Base-by-base conservation (phyloP, 495 filamentous ascomycete genomes). In the Saxophila tyrrhenica region DNA sequence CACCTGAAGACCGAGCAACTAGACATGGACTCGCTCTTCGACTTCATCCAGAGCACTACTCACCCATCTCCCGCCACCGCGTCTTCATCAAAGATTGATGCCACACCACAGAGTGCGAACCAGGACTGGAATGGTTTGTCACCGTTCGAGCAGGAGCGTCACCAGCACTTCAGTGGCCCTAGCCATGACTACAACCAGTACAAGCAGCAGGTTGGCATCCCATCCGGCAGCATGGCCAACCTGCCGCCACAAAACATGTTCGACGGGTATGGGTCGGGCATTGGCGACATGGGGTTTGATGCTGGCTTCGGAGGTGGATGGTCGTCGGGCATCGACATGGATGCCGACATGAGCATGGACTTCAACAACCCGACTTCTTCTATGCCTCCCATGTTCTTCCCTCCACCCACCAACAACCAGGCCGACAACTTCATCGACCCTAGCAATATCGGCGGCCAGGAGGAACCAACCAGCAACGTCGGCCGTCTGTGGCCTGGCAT, bases 121-220 rank as follows among this genome's bases (percentile, higher is more conserved):
- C 29, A 35, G 29, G 29, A 35, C 29, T 35, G 29, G 29, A 39
- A 32, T 62, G 21, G 39, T 25, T n/a, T 62, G 13, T 50, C 43
- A 2, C 50, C 58, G 11, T 61, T 61, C 55, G 64, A 65, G 45
- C 38, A 50, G 38, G 67, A 69, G 49, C 66, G 68, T 43, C 78
- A 75, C 32, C 79, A 83, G 63, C 68, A 71, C 15, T 80, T 88
- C 61, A 78, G 81, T 42, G 88, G 77, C 19, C 90, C 91, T 9
- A 95, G 88, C 64, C 88, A 95, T 72, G 85, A 90, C 64, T 98
- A 98, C 70, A 84, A 89, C 57, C 80, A 83, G 43, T 87, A 94
- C 70, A 84, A 85, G 68, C 91, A 98, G 64, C 89, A 95, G 69
- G 92, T 90, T 2, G 87, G 88, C 52, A 76, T 94, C 25, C 85